These are phyloP conservation scores for Leccinum truebloodii DNA, from an alignment of 768 basidiomycete species.

Conservation along the genomic window DNA sequence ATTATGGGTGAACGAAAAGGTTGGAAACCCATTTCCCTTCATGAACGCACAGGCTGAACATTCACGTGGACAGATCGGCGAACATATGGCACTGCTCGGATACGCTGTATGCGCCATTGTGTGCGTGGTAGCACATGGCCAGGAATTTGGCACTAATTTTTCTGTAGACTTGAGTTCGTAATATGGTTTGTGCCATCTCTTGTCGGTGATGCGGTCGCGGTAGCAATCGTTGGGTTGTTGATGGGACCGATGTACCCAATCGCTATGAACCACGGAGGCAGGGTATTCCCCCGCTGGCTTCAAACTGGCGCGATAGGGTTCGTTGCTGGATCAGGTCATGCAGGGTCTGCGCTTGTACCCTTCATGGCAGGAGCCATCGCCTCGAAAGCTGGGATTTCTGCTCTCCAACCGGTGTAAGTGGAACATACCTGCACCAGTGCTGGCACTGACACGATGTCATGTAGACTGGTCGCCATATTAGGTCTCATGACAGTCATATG, in stretches of 20 bases:
- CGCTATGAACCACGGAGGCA: slow-evolving; percentile 36
- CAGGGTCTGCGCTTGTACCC: slow-evolving; percentile 52
- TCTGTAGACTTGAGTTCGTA: slow-evolving; percentile 55
- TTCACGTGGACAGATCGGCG: slow-evolving; percentile 30
- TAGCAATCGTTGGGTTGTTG: slow-evolving; percentile 64
- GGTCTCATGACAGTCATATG: slow-evolving; percentile 40
- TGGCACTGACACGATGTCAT: neutral
- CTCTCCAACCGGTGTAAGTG: slow-evolving; percentile 51
- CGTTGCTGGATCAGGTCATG: slow-evolving; percentile 52
- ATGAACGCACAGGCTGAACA: neutral
- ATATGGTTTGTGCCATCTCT: slow-evolving; percentile 72
- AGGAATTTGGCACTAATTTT: neutral
- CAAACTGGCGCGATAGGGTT: slow-evolving; percentile 45
- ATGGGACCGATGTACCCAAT: slow-evolving; percentile 80
- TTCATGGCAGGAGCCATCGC: slow-evolving; percentile 52
- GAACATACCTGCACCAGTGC: neutral
- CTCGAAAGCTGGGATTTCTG: slow-evolving; percentile 41
- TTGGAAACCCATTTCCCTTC: neutral
- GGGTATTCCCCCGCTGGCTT: slow-evolving; percentile 37
- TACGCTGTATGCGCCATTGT: slow-evolving; percentile 36
- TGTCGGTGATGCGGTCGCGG: slow-evolving; percentile 61
- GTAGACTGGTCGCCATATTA: slow-evolving; percentile 38
- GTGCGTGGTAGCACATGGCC: slow-evolving; percentile 4
- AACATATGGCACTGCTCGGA: slow-evolving; percentile 29
- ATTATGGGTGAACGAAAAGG: slow-evolving; percentile 32